Evolutionary conservation across 805 yeast genomes (phyloP).

Genomic region (Nakazawaea holstii): DNA sequence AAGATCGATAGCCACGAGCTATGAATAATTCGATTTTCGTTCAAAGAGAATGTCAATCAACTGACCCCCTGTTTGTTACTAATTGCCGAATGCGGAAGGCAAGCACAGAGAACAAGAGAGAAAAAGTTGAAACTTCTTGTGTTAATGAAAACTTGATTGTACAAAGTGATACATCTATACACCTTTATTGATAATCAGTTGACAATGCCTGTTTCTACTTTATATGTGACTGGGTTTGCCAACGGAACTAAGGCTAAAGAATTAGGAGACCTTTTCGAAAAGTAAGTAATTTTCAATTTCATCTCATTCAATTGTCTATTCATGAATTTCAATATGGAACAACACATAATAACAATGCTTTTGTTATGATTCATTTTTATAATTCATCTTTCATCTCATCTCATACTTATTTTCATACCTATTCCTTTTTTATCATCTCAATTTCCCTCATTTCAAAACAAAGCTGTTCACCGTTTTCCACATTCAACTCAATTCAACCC

Average conservation of each 20-base stretch:
- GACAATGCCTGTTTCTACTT: constrained; percentile 15
- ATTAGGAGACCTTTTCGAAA: constrained; percentile 55
- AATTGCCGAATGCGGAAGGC: no score
- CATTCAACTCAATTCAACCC: constrained; percentile 6
- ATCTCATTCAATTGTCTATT: background rate
- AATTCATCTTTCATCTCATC: background rate
- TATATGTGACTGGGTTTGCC: constrained; percentile 35
- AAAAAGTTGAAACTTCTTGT: background rate
- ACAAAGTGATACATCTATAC: no score
- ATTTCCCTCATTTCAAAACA: constrained; percentile 1
- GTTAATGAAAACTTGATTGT: background rate
- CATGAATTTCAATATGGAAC: background rate
- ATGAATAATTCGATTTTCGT: no score
- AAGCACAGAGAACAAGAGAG: no score
- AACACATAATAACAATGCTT: no score
- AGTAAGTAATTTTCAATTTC: constrained; percentile 37
- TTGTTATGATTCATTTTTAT: background rate
- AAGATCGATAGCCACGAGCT: no score
- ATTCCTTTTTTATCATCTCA: constrained; percentile 6
- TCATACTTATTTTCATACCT: background rate
- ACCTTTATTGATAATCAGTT: no score
- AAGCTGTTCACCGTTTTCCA: background rate
- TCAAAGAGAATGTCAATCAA: no score
- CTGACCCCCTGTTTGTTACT: no score
- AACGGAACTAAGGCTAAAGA: constrained; percentile 50